phyloP scores from a whole-genome alignment of 371 early-diverging fungal genomes.

The Mucor lusitanicus region DNA sequence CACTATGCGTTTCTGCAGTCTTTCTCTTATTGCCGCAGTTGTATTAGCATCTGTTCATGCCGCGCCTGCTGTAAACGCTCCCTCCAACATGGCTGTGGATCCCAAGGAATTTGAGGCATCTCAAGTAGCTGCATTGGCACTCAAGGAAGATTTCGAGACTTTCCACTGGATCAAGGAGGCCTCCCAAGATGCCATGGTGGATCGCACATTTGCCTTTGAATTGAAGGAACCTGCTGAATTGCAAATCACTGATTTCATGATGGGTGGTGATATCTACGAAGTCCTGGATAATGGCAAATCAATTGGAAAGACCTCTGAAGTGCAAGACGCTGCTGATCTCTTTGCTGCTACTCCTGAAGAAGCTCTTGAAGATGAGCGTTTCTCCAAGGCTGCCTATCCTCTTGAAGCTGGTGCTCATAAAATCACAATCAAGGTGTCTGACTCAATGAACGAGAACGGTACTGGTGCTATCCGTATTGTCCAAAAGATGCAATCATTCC shows the following conservation, averaged over 20 bases:
- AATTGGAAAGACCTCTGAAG: slow-evolving; percentile 28
- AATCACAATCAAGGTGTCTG: slow-evolving; percentile 34
- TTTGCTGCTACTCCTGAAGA: slow-evolving; percentile 5
- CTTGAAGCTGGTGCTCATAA: slow-evolving; percentile 31
- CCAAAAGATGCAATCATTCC: slow-evolving; percentile 29
- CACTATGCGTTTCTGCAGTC: neutral
- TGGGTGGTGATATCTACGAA: slow-evolving; percentile 39
- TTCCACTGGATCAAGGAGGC: slow-evolving; percentile 32
- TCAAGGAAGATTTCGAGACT: slow-evolving; percentile 25
- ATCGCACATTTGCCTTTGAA: slow-evolving; percentile 30
- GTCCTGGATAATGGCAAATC: slow-evolving; percentile 31
- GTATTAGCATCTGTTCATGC: neutral
- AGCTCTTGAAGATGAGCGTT: neutral
- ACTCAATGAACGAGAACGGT: slow-evolving; percentile 25
- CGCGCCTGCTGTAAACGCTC: neutral
- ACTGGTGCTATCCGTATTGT: slow-evolving; percentile 38
- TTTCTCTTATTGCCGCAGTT: neutral
- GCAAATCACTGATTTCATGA: slow-evolving; percentile 35
- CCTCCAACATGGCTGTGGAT: neutral
- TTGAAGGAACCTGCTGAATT: slow-evolving; percentile 31
- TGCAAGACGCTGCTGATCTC: slow-evolving; percentile 9
- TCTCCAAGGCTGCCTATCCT: neutral
- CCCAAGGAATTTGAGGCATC: neutral
- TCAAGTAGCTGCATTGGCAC: slow-evolving; percentile 3
- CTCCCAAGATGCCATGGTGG: slow-evolving; percentile 12